These are phyloP conservation scores for Plantago ovata DNA, from an alignment of 257 asterid genomes.

Conservation along the genomic window DNA sequence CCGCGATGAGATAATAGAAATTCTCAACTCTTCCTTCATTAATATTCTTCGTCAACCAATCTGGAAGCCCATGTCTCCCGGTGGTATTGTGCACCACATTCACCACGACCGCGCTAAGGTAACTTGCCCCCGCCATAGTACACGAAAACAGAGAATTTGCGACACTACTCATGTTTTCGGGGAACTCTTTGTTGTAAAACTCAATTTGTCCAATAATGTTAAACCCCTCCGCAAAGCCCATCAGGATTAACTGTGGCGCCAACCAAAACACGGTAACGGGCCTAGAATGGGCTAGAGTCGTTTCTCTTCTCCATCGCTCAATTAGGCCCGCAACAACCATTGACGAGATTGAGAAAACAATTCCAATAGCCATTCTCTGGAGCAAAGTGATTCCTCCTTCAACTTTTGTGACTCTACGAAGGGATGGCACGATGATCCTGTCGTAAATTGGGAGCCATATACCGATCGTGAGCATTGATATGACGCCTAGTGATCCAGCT, in stretches of 20 bases:
- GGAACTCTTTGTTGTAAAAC: slow-evolving; percentile 80
- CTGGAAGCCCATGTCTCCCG: slow-evolving; percentile 45
- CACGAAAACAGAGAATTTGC: slow-evolving; percentile 78
- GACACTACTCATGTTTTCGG: slow-evolving; percentile 72
- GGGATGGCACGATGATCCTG: slow-evolving; percentile 46
- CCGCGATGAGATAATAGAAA: slow-evolving; percentile 60
- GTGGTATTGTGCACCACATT: slow-evolving; percentile 63
- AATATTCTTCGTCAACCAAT: slow-evolving; percentile 71
- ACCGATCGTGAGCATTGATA: slow-evolving; percentile 68
- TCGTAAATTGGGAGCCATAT: slow-evolving; percentile 75
- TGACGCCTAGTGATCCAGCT: slow-evolving; percentile 48
- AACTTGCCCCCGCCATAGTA: slow-evolving; percentile 61
- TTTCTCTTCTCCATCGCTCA: slow-evolving; percentile 52
- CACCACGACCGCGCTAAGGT: slow-evolving; percentile 53
- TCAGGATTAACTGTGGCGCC: slow-evolving; percentile 77
- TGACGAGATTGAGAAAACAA: slow-evolving; percentile 55
- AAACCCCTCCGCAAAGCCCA: slow-evolving; percentile 92
- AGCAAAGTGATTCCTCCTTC: slow-evolving; percentile 78
- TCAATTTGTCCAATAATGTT: slow-evolving; percentile 80
- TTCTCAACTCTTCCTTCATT: slow-evolving; percentile 61
- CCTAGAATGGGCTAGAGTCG: slow-evolving; percentile 30
- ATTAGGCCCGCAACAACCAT: slow-evolving; percentile 68
- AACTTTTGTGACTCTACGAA: slow-evolving; percentile 37
- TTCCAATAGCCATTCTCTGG: slow-evolving; percentile 80
- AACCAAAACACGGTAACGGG: slow-evolving; percentile 73